Base-by-base conservation (phyloP, 352 stramenopile genomes). In the Saprolegnia parasitica region DNA sequence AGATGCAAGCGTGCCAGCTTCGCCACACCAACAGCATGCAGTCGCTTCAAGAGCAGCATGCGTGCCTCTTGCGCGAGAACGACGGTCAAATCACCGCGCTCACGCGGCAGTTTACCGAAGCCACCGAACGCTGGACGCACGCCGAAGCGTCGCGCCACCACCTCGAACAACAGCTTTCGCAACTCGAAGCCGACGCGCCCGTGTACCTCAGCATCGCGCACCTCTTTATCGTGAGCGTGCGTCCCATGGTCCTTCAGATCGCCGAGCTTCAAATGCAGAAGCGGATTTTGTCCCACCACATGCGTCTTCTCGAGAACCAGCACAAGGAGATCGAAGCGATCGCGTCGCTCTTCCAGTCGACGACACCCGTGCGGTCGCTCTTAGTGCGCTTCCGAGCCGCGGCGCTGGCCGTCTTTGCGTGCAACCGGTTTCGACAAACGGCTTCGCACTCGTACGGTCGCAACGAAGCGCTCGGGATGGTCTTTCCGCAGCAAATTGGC, bases 181-280 rank as follows among this genome's bases (percentile, higher is more conserved):
- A 50, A 0, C 72, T 86, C 8, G 79, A 90, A 47, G 32, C 73
- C 15, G 80, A 89, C 55, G 45, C 80, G 1, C 80, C 79, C 4
- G 72, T 87, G 35, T 72, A 88, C 10, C 68, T 73, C 40, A 72
- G 80, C 13, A 66, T 91, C 26, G 40, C 79, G 49, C 79, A 84
- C 39, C 67, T 91, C 18, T 88, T 91, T n/a, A 73, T 79, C n/a
- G 68, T 88, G 5, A 74, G 86, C 3, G 75, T 84, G 18, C 80
- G 77, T 16, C 76, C 83, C 16, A 65, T 91, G 13, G 74, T 91
- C 40, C 77, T 88, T 6, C 83, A 91, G 71, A 81, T 89, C 9
- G 87, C 78, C 60, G 83, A 89, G 24, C 71, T 91, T 29, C 74
- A 83, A 18, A 60, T 54, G 16, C 83, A 91, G 62, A 89, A 89